Evolutionary conservation across 176 grass and related monocot species (phyloP), one percentile per base, ranked within the genome.

Genomic region (Triticum dicoccoides): DNA sequence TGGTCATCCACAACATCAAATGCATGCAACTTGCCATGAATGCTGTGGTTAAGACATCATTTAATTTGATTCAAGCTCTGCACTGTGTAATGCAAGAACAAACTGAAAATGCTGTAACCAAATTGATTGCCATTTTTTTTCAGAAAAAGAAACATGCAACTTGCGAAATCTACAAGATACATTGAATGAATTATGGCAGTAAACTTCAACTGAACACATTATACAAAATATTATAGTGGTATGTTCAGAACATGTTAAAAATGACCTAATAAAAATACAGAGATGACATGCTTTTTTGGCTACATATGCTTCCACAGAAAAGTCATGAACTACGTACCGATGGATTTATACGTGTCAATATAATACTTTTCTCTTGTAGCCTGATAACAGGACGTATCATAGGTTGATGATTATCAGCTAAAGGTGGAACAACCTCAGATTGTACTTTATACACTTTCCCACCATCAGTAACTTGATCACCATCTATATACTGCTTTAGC

Each of bases 301-400:
- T 41, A 88, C 51, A 30, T 15, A 73, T 61, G 12, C 44, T 42
- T 29, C 24, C 17, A 81, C 9, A 51, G 66, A 8, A 85, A 77
- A 52, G 41, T 65, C 20, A 73, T 32, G 66, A 80, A 77, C 49
- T 74, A 81, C 87, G 0, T 89, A 89, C 87, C 68, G 6, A 74
- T 74, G 82, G 87, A 86, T 95, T 94, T 90, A 98, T 92, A 37
- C 93, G 91, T 76, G 96, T 98, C 74, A 98, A 80, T 78, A 98
- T 89, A 65, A 98, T 95, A 79, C 88, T 93, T 83, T 87, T 95
- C 72, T 98, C 91, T 78, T 91, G 96, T 84, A 98, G 64, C 80
- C 96, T 92, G 82, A 98, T 95, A 92, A 98, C 34, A 83, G 93
- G 96, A 3, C 96, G 96, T 69, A 87, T 92, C 80, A 98, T 91